Base-by-base conservation (phyloP, 352 stramenopile genomes). In the Globisporangium viniferum region DNA sequence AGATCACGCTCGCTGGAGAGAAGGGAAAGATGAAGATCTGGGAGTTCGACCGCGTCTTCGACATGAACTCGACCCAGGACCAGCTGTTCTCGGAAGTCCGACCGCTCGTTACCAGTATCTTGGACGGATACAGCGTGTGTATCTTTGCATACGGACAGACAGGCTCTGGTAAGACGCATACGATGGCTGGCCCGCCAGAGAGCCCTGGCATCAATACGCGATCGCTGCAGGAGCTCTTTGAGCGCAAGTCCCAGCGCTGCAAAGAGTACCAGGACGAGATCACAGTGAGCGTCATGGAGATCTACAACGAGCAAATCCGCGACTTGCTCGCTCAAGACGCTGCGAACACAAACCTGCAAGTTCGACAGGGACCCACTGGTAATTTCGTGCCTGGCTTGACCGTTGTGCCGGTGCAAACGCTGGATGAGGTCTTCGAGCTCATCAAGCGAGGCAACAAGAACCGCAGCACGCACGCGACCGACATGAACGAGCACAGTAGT, bases 291-390 rank as follows among this genome's bases (percentile, higher is more conserved):
- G 89, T 99, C 64, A 89, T 99, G 66, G 96, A 99, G 78, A 98
- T 99, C 35, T 98, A 98, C 78, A 98, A 99, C 70, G 96, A 99
- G 70, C 91, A 97, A 67, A 91, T 99, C 49, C 85, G 90, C 48
- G 96, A 99, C 82, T 79, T 98, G 41, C 69, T 99, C 7, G 86
- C 91, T 1, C 93, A 87, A 49, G 86, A 95, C 55, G 85, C 85
- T 39, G 79, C 81, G 2, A 93, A 70, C 56, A 93, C 85, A 6
- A 96, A 94, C 62, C 71, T 96, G 3, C 87, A 93, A 67, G 86
- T 95, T 31, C 88, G 86, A 2, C 87, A 94, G 71, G 88, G 89
- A 12, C 79, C 85, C 10, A 93, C 83, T 3, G 88, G 89, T 51
- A 96, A 95, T 69, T 95, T 95, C 55, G 88, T 95, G 7, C 86